These are phyloP conservation scores for Acanthamoeba lenticulata DNA, from an alignment of 208 protist genomes.

Conservation along the genomic window DNA sequence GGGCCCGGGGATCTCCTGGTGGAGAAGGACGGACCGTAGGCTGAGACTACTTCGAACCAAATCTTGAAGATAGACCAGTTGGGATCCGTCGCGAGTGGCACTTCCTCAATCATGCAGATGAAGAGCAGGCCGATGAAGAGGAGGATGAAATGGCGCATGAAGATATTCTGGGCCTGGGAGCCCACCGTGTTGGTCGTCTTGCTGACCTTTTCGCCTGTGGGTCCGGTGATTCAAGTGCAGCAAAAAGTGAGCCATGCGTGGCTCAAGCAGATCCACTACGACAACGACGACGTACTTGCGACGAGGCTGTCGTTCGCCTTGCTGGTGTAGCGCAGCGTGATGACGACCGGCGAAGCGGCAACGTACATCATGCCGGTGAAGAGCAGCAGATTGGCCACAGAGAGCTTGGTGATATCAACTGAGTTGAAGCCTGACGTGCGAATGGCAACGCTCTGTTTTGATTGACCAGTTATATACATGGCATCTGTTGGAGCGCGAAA, in stretches of 20 bases:
- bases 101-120: constrained; percentile 42
- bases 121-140: constrained; percentile 25
- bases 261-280: neutral
- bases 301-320: neutral
- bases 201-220: neutral
- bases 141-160: neutral
- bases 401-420: neutral
- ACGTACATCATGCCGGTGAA: constrained; percentile 64
- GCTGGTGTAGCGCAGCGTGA: constrained; percentile 40
- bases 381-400: neutral
- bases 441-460: neutral
- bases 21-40: constrained; percentile 28
- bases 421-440: constrained; percentile 5
- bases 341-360: neutral
- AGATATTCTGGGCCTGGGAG: constrained; percentile 22
- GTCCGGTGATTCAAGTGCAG: too few relatives aligned
- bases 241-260: neutral
- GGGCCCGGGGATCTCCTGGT: too few relatives aligned
- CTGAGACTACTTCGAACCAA: constrained; percentile 53
- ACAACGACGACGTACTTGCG: neutral
- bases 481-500: neutral
- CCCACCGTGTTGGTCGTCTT: constrained; percentile 25
- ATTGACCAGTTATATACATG: neutral
- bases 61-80: constrained; percentile 57
- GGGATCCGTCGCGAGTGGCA: neutral